Base-by-base conservation (phyloP, 352 stramenopile species). In the Globisporangium heterothallicum region DNA sequence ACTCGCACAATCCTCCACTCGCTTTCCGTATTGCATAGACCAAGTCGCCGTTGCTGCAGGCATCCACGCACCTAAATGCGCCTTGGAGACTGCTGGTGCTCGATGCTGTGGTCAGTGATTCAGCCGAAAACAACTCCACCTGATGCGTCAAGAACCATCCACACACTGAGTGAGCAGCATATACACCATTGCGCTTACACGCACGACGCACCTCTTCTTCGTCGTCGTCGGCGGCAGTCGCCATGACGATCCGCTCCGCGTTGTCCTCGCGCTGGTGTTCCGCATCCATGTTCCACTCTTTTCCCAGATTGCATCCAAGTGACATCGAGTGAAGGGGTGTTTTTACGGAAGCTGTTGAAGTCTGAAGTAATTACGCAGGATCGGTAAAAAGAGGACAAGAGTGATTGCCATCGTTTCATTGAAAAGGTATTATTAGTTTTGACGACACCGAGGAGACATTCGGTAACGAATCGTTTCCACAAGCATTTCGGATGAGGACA, bases 41-140 rank as follows among this genome's bases (percentile, higher is more conserved):
- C n/a, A n/a, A n/a, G n/a, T n/a, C n/a, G n/a, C n/a, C n/a, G n/a
- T n/a, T n/a, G n/a, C n/a, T n/a, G n/a, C 19, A 46, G 44, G 25
- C 40, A n/a, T 5, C 16, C 10, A 32, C 43, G 26, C 27, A 58
- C 58, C 44, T 61, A 6, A 49, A 30, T 12, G 22, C 21, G 18
- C 16, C 40, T 18, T 46, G 44, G 32, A 61, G 8, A 19, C 10
- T 48, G 42, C 29, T 53, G 19, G 21, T 38, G n/a, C 34, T 53
- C 14, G 29, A 32, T 4, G 35, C 30, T 16, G 48, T 18, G 32
- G 29, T 12, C 34, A 59, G 19, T 8, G 53, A 40, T 22, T 53
- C 45, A 9, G 44, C 32, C 3, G 62, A 70, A 44, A 67, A 70
- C 13, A 70, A 43, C 59, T 70, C 62, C 22, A 70, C 62, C 62